These are phyloP conservation scores for Thelonectria rubi DNA, from an alignment of 2,329 filamentous ascomycete species.

Conservation along the genomic window DNA sequence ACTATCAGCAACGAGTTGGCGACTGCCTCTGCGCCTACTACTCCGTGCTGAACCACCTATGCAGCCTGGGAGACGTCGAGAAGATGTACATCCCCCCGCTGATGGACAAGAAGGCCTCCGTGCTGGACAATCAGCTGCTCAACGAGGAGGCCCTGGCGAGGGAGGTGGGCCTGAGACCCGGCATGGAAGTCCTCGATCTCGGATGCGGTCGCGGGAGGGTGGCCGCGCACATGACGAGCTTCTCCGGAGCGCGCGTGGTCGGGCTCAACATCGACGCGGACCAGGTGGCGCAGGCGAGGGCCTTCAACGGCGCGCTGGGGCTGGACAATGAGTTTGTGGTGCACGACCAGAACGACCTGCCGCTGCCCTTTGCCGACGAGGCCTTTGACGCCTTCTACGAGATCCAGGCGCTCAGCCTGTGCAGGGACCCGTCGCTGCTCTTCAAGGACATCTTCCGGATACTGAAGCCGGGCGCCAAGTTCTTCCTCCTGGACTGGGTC, in stretches of 20 bases:
- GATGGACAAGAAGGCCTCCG: conserved; percentile 20
- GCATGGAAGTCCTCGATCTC: conserved; percentile 17
- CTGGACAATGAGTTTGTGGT: conserved; percentile 20
- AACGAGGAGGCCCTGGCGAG: conserved; percentile 15
- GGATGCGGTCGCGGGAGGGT: conserved; percentile 23
- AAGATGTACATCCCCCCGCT: conserved; percentile 25
- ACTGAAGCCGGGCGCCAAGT: conserved; percentile 17
- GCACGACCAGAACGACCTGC: conserved; percentile 23
- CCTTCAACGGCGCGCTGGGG: conserved; percentile 7
- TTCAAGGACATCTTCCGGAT: conserved; percentile 19
- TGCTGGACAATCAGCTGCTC: conserved; percentile 20
- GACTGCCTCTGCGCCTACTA: conserved; percentile 21
- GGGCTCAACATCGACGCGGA: conserved; percentile 24
- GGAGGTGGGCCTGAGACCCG: conserved; percentile 13
- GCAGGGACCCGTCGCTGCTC: conserved; percentile 16
- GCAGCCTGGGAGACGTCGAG: conserved; percentile 23
- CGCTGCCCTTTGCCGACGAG: conserved; percentile 7
- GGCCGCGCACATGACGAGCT: conserved; percentile 21
- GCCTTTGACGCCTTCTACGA: conserved; percentile 22
- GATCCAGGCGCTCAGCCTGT: conserved; percentile 23
- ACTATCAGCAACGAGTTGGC: conserved; percentile 20
- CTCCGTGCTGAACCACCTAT: conserved; percentile 21
- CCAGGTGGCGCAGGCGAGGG: conserved; percentile 14
- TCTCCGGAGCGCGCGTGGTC: conserved; percentile 10
- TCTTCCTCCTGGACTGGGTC: conserved; percentile 23